Percentiles rank a stretch among this genome's conserved stretches.
Conservation (phyloP, 306 rosid genomes). For the Malus orientalis region DNA sequence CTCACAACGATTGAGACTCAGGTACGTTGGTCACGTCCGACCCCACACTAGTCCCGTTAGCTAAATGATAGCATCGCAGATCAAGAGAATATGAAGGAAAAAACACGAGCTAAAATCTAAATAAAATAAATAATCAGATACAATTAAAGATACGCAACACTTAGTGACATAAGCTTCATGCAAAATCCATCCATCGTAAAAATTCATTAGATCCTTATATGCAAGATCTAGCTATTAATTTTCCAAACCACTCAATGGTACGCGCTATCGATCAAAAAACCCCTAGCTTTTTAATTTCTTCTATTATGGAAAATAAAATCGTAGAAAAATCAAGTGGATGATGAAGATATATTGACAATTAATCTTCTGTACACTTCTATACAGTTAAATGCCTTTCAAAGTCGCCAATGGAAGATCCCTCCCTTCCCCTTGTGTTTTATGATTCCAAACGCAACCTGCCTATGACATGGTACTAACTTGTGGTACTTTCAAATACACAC, state of each 20-base stretch:
- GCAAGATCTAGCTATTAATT: no score
- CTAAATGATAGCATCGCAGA: neutral
- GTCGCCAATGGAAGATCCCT: neutral
- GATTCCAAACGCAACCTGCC: neutral
- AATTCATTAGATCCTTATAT: no score
- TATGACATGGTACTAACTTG: conserved; percentile 12
- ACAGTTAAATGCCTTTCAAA: neutral
- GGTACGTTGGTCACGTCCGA: no score
- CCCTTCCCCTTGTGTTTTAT: neutral
- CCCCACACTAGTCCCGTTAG: no score
- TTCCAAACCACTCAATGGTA: no score
- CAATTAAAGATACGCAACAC: no score
- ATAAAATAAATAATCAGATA: no score
- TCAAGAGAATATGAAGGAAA: neutral
- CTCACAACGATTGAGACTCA: no score
- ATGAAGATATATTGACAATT: neutral
- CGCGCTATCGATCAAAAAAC: no score
- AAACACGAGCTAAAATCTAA: neutral
- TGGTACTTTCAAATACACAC: conserved; percentile 62
- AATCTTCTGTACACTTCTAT: neutral
- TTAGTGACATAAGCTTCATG: no score
- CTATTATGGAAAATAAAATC: neutral
- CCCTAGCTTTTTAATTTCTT: no score
- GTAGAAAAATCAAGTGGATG: neutral
- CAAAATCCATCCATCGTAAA: no score